A percentile compares a stretch with the other conserved stretches of the same genome.
Evolutionary conservation across 371 early-diverging fungal genomes (phyloP).

Genomic region (Ordospora pajunii): DNA sequence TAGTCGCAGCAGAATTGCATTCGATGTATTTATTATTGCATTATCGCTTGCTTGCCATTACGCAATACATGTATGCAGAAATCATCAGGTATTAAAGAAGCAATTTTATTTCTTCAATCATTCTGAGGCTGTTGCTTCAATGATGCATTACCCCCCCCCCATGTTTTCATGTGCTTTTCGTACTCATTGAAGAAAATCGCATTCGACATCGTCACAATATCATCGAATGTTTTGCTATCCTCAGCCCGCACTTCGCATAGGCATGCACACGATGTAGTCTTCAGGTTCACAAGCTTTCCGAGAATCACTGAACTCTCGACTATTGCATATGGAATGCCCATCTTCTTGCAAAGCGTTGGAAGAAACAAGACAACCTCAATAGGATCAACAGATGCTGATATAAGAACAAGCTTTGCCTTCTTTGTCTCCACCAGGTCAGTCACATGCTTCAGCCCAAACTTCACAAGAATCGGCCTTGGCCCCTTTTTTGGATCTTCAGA

Average conservation of each 20-base stretch:
- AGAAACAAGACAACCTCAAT: conserved; percentile 94
- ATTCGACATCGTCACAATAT: conserved; percentile 37
- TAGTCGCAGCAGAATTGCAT: too few relatives aligned
- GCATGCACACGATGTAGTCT: conserved; percentile 89
- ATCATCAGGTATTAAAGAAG: neutral
- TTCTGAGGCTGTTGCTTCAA: neutral
- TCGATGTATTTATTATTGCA: too few relatives aligned
- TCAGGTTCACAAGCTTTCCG: conserved; percentile 93
- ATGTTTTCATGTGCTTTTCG: conserved; percentile 50
- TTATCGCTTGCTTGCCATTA: too few relatives aligned
- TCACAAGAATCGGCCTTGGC: conserved; percentile 85
- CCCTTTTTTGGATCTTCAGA: conserved; percentile 71
- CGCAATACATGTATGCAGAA: too few relatives aligned
- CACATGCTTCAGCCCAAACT: conserved; percentile 98
- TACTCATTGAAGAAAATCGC: conserved; percentile 55
- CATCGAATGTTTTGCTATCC: conserved; percentile 64
- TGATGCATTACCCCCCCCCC: conserved; percentile 39
- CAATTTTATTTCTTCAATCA: neutral
- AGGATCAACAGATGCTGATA: conserved; percentile 97
- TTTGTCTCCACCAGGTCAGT: conserved; percentile 88
- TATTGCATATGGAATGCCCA: conserved; percentile 96
- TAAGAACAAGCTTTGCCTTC: conserved; percentile 93
- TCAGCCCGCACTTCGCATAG: conserved; percentile 82
- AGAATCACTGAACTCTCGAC: conserved; percentile 92
- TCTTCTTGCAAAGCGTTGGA: conserved; percentile 98